Conservation (phyloP, 2,329 filamentous ascomycete genomes). For the Botrytis cinerea region DNA sequence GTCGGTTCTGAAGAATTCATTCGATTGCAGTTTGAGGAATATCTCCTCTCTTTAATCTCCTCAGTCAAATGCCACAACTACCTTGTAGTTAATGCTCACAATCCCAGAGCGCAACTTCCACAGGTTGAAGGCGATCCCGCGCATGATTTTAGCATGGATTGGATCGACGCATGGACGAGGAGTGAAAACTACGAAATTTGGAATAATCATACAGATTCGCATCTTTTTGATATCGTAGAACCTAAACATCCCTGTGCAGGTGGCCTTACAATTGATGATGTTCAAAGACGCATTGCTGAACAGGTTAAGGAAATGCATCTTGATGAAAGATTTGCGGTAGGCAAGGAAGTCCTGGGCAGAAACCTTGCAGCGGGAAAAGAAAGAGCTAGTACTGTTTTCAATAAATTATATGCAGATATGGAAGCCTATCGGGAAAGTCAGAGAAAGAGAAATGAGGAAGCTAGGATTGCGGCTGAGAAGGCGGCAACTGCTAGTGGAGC, state of each 20-base stretch:
- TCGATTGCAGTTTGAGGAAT: slow-evolving; percentile 94
- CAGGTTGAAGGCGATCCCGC: slow-evolving; percentile 82
- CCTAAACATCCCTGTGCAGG: slow-evolving; percentile 92
- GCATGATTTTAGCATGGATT: slow-evolving; percentile 79
- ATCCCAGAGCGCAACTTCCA: slow-evolving; percentile 62
- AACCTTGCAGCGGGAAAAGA: slow-evolving; percentile 86
- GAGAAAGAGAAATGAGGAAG: slow-evolving; percentile 61
- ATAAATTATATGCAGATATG: slow-evolving; percentile 86
- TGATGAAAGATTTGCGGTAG: slow-evolving; percentile 83
- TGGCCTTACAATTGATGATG: slow-evolving; percentile 88
- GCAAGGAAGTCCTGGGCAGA: slow-evolving; percentile 81
- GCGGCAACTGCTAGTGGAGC: slow-evolving; percentile 19
- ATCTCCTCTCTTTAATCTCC: slow-evolving; percentile 84
- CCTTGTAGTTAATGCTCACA: slow-evolving; percentile 53
- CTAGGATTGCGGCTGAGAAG: slow-evolving; percentile 31
- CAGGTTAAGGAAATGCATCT: slow-evolving; percentile 93
- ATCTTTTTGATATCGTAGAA: slow-evolving; percentile 92
- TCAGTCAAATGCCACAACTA: slow-evolving; percentile 87
- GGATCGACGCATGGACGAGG: slow-evolving; percentile 81
- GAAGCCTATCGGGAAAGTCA: slow-evolving; percentile 78
- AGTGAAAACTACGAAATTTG: slow-evolving; percentile 94
- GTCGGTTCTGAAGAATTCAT: slow-evolving; percentile 97
- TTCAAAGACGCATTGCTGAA: slow-evolving; percentile 84
- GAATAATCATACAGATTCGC: slow-evolving; percentile 75
- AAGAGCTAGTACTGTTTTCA: slow-evolving; percentile 84